Evolutionary conservation across 441 rosid species (phyloP).

Genomic region (Aquilaria agallochum): DNA sequence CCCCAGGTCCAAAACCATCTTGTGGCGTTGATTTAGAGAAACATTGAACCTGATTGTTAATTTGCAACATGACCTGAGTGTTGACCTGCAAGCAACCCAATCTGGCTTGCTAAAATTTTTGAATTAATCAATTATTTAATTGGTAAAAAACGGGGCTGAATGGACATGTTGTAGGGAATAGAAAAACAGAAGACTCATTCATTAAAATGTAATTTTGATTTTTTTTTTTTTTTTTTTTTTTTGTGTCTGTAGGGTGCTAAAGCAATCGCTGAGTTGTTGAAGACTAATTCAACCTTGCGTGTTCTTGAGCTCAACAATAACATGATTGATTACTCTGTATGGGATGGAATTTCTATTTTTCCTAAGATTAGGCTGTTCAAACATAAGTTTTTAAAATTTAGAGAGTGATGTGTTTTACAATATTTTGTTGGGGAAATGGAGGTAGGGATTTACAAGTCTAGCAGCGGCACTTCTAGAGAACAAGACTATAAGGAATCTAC

Average conservation of each 20-base stretch:
- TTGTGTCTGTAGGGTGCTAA: constrained; percentile 70
- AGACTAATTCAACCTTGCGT: constrained; percentile 72
- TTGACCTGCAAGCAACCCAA: too few relatives aligned
- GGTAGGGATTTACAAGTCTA: constrained; percentile 93
- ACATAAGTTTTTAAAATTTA: constrained; percentile 14
- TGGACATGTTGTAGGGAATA: background rate
- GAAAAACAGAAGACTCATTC: background rate
- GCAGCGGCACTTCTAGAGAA: constrained; percentile 82
- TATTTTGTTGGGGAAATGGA: constrained; percentile 40
- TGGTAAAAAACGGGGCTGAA: too few relatives aligned
- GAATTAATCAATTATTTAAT: too few relatives aligned
- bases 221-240: constrained; percentile 5
- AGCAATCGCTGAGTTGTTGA: constrained; percentile 78
- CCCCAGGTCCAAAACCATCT: too few relatives aligned
- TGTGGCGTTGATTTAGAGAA: too few relatives aligned
- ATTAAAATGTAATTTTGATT: background rate
- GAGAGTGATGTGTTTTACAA: constrained; percentile 20
- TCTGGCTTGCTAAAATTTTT: too few relatives aligned
- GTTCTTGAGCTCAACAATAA: constrained; percentile 88
- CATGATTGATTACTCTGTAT: constrained; percentile 91
- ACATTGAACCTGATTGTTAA: too few relatives aligned
- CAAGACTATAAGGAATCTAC: constrained; percentile 58
- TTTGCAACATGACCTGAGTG: too few relatives aligned
- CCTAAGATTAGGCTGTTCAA: constrained; percentile 9
- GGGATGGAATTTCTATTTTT: constrained; percentile 21